Evolutionary conservation across 768 basidiomycete genomes (phyloP).

Genomic region (Mycena galericulata): DNA sequence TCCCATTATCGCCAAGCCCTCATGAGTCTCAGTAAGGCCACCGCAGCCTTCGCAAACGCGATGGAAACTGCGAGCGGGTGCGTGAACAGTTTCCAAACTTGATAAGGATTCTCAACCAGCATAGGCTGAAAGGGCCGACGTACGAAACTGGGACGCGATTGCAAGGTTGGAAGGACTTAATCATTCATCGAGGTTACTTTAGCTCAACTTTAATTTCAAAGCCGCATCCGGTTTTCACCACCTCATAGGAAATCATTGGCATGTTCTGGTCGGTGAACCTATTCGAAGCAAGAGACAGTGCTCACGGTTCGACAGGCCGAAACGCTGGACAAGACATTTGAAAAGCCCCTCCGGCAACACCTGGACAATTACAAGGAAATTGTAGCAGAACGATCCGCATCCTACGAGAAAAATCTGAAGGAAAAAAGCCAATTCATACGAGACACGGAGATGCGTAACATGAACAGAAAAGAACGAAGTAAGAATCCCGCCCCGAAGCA

Average conservation of each 20-base stretch:
- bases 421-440: constrained; percentile 90
- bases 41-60: constrained; percentile 87
- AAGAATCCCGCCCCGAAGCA: constrained; percentile 41
- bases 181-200: constrained; percentile 12
- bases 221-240: constrained; percentile 92
- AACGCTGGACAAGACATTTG: constrained; percentile 87
- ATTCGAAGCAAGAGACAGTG: not conserved
- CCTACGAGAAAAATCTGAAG: constrained; percentile 84
- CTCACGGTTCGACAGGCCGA: constrained; percentile 67
- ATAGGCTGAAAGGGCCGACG: constrained; percentile 80
- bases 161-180: constrained; percentile 57
- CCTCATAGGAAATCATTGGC: constrained; percentile 93
- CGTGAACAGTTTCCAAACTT: constrained; percentile 38
- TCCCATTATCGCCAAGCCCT: constrained; percentile 86
- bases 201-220: constrained; percentile 21
- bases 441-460: constrained; percentile 85
- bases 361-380: constrained; percentile 80
- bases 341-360: constrained; percentile 89
- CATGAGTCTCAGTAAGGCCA: constrained; percentile 83
- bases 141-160: constrained; percentile 86
- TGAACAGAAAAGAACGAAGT: constrained; percentile 91
- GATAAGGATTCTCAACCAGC: not conserved
- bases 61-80: constrained; percentile 88
- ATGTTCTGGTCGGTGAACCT: constrained; percentile 76
- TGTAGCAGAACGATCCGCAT: constrained; percentile 82